phyloP scores from a whole-genome alignment of 2,329 filamentous ascomycete genomes.

The Trichophyton simii region DNA sequence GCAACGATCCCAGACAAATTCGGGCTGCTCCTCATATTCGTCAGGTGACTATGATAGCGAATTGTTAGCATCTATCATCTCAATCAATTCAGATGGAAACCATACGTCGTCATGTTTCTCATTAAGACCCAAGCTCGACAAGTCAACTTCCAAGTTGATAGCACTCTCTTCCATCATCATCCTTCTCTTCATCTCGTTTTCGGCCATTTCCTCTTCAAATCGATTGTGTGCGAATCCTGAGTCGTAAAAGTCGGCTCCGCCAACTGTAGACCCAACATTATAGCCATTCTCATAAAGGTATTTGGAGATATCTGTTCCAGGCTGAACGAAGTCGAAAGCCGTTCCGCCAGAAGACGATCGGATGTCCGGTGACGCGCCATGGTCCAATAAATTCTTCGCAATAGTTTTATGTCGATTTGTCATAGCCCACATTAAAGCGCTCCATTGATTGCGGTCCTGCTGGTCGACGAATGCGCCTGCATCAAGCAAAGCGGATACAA shows the following conservation, averaged over 20 bases:
- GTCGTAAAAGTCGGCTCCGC: slow-evolving; percentile 80
- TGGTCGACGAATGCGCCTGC: slow-evolving; percentile 81
- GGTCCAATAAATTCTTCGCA: slow-evolving; percentile 80
- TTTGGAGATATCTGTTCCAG: slow-evolving; percentile 90
- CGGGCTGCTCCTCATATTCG: slow-evolving; percentile 70
- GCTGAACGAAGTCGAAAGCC: slow-evolving; percentile 88
- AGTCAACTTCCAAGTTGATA: slow-evolving; percentile 86
- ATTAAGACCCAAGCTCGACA: slow-evolving; percentile 90
- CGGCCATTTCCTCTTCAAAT: slow-evolving; percentile 94
- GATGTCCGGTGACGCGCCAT: slow-evolving; percentile 87
- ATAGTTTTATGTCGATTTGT: slow-evolving; percentile 96
- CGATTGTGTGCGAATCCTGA: slow-evolving; percentile 82
- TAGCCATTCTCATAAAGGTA: slow-evolving; percentile 94
- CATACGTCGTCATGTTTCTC: slow-evolving; percentile 83
- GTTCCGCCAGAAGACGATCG: slow-evolving; percentile 90
- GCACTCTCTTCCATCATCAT: slow-evolving; percentile 99
- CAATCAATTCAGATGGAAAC: neutral
- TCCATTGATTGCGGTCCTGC: slow-evolving; percentile 95
- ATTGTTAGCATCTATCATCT: slow-evolving; percentile 4
- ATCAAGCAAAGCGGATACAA: slow-evolving; percentile 70
- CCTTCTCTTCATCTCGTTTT: slow-evolving; percentile 84
- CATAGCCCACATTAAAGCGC: slow-evolving; percentile 98
- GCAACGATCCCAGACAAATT: slow-evolving; percentile 92
- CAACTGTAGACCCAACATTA: slow-evolving; percentile 34
- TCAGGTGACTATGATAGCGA: slow-evolving; percentile 31